These are phyloP conservation scores for Syncephalastrum racemosum DNA, from an alignment of 371 early-diverging fungal species.

Conservation along the genomic window DNA sequence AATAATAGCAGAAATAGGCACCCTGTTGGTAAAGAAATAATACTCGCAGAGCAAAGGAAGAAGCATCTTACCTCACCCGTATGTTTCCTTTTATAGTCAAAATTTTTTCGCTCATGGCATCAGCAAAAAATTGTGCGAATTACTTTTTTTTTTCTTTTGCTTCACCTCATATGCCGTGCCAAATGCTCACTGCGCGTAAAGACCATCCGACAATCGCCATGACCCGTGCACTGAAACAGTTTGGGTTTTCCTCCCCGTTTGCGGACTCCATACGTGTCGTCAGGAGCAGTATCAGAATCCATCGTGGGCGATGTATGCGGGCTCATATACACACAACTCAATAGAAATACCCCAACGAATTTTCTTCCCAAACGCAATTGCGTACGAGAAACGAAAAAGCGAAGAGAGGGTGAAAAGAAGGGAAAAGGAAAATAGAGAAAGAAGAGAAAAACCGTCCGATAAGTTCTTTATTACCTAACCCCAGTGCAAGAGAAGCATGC, in stretches of 20 bases:
- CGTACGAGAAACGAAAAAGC: no score
- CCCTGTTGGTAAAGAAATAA: not conserved
- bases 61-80: conserved; percentile 26
- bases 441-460: no score
- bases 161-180: conserved; percentile 51
- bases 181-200: conserved; percentile 56
- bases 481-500: no score
- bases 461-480: no score
- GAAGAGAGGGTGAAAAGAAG: no score
- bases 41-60: not conserved
- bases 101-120: not conserved
- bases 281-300: no score
- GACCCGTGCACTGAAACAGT: conserved; percentile 51
- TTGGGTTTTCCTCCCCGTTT: conserved; percentile 33
- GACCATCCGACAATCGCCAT: conserved; percentile 54
- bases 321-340: no score
- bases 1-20: not conserved
- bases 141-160: not conserved
- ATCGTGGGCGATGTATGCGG: no score
- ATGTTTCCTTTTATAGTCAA: conserved; percentile 29
- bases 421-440: no score
- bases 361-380: no score
- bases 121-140: not conserved
- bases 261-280: no score
- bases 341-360: no score